Evolutionary conservation across 2,329 filamentous ascomycete genomes (phyloP).

Genomic region (Diplodia scrobiculata): DNA sequence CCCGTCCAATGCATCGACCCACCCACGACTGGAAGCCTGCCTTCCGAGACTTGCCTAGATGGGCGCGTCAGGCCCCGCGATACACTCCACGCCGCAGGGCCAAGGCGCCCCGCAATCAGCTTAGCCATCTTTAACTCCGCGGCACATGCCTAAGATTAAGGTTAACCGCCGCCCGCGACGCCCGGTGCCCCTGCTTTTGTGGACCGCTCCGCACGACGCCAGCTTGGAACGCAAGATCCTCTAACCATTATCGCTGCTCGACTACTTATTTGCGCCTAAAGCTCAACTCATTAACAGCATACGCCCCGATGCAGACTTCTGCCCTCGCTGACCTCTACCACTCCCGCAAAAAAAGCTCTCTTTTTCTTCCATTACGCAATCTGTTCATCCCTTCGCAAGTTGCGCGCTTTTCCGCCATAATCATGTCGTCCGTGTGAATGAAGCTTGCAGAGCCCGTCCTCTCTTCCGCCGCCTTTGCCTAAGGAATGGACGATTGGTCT

Average conservation of each 20-base stretch:
- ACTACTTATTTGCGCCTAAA: slow-evolving; percentile 29
- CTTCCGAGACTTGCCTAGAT: not conserved
- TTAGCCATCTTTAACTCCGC: not conserved
- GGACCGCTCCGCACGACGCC: not conserved
- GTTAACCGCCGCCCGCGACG: not conserved
- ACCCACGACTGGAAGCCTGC: not conserved
- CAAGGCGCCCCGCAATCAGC: not conserved
- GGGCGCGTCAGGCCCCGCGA: not conserved
- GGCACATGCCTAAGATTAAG: not conserved
- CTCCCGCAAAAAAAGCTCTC: slow-evolving; percentile 5
- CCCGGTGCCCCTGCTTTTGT: no score
- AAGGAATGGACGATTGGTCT: slow-evolving; percentile 28
- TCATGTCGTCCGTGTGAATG: slow-evolving; percentile 18
- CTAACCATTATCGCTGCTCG: slow-evolving; percentile 28
- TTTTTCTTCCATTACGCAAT: slow-evolving; percentile 20
- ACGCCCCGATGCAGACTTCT: slow-evolving; percentile 20
- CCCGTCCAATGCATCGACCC: slow-evolving; percentile 5
- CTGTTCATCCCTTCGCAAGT: slow-evolving; percentile 1
- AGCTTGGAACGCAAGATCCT: slow-evolving; percentile 11
- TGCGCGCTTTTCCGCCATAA: slow-evolving; percentile 3
- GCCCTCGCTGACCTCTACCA: slow-evolving; percentile 11
- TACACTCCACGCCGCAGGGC: not conserved
- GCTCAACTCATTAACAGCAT: slow-evolving; percentile 27
- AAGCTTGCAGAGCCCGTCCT: not conserved
- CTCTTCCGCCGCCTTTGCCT: not conserved